Evolutionary conservation across 75 land plant genomes (phyloP).

Genomic region (Selaginella moellendorffii): DNA sequence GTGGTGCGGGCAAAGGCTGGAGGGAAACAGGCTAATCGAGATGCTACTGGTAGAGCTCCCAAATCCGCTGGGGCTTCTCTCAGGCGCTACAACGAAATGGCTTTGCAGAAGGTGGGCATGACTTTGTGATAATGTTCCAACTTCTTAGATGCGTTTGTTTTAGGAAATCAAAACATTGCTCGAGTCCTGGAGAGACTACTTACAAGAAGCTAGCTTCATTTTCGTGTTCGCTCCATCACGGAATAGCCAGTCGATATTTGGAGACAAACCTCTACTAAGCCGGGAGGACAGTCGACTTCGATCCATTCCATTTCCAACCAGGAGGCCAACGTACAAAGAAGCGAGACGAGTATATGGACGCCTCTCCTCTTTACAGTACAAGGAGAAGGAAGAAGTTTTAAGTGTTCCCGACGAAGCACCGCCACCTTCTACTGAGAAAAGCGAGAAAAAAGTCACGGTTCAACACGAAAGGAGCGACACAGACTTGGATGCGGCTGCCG

Average conservation of each 20-base stretch:
- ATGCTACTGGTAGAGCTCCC: slow-evolving; percentile 71
- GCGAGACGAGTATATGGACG: background rate
- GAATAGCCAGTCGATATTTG: slow-evolving; percentile 54
- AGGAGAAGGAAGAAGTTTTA: background rate
- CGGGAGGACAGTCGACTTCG: slow-evolving; percentile 26
- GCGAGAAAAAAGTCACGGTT: too few species aligned
- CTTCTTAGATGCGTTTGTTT: too few species aligned
- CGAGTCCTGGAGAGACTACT: slow-evolving; percentile 56
- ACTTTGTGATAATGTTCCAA: too few species aligned
- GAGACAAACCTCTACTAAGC: slow-evolving; percentile 46
- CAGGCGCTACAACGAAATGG: slow-evolving; percentile 85
- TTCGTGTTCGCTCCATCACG: slow-evolving; percentile 71
- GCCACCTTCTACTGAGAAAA: too few species aligned
- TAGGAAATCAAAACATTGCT: slow-evolving; percentile 79
- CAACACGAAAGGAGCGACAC: too few species aligned
- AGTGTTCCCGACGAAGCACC: too few species aligned
- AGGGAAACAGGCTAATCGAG: slow-evolving; percentile 77
- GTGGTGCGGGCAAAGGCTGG: slow-evolving; percentile 98
- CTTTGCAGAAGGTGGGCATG: slow-evolving; percentile 69
- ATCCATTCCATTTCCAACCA: slow-evolving; percentile 58
- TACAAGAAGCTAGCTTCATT: slow-evolving; percentile 43
- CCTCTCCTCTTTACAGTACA: background rate
- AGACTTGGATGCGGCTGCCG: slow-evolving; percentile 1
- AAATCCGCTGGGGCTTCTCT: slow-evolving; percentile 92
- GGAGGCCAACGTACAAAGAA: slow-evolving; percentile 90